These are phyloP conservation scores for Mycena citricolor DNA, from an alignment of 1,284 basidiomycete species.

Conservation along the genomic window DNA sequence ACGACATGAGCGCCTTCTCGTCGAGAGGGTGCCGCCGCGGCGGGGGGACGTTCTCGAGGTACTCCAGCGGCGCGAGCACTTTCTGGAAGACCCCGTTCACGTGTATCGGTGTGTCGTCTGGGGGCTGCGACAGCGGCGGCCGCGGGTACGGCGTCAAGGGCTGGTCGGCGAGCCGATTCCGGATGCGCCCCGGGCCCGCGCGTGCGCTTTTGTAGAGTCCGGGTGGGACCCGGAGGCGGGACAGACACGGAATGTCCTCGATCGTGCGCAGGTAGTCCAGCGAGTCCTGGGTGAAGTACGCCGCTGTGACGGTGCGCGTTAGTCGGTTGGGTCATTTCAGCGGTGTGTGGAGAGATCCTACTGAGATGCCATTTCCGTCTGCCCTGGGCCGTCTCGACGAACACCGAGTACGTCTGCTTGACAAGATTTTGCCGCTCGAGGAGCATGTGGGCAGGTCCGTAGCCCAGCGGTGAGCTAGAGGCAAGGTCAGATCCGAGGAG, in stretches of 20 bases:
- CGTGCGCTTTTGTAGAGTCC: conserved; percentile 67
- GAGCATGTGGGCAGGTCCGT: conserved; percentile 32
- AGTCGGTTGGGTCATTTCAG: conserved; percentile 17
- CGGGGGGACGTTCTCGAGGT: conserved; percentile 49
- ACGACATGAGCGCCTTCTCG: conserved; percentile 58
- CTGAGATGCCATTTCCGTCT: conserved; percentile 79
- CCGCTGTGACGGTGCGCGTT: conserved; percentile 43
- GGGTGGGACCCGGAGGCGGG: conserved; percentile 51
- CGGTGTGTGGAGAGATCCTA: conserved; percentile 35
- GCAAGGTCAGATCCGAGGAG: conserved; percentile 1
- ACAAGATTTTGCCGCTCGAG: conserved; percentile 57
- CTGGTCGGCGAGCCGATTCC: conserved; percentile 1
- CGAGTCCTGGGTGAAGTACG: conserved; percentile 68
- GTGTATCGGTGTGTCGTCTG: background rate
- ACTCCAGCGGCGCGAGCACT: conserved; percentile 52
- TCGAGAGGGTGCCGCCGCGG: conserved; percentile 46
- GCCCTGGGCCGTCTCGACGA: conserved; percentile 58
- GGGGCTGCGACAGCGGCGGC: background rate
- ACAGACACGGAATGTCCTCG: conserved; percentile 56
- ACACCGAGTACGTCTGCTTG: conserved; percentile 80
- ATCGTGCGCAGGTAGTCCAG: conserved; percentile 55
- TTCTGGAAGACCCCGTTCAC: conserved; percentile 9
- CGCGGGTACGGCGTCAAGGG: background rate
- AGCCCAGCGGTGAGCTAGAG: conserved; percentile 21
- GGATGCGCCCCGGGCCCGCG: conserved; percentile 35